Evolutionary conservation across 1,139 yeast genomes (phyloP), one percentile per base, ranked within the genome.

Genomic region (Nakaseomyces bracarensis): DNA sequence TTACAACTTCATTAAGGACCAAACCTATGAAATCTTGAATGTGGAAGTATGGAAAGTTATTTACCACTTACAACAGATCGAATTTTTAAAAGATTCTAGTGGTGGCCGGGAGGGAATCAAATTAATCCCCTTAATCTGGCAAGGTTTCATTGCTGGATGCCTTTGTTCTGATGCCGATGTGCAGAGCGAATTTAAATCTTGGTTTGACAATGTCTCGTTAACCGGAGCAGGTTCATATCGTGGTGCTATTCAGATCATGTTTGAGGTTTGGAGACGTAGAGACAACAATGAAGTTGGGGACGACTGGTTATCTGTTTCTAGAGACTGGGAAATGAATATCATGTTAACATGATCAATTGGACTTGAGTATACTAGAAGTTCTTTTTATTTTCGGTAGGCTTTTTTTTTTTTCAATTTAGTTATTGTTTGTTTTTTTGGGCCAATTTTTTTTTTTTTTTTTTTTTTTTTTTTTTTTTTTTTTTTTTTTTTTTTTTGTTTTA

Each of bases 61-160:
- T 42, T 66, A 70, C 25, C 89, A 82, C 57, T 65, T 85, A 50
- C 79, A 82, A 55, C 68, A 74, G 40, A 73, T 86, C 44, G 83
- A 79, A 46, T 59, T 63, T 36, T 66, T 84, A 38, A 69, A 72
- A 38, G 35, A 31, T 13, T 18, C 23, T n/a, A 31, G 35, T 19
- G 35, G 23, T 11, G 35, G 35, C 13, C 22, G 23, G 4, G 35
- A 31, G n/a, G 35, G 35, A 7, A 79, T 75, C 0, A 71, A 74
- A 23, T 79, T 84, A 39, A 76, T 82, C 29, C 95, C 96, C 3
- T 66, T 85, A 30, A 77, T 85, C 54, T 86, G 95, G 89, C 93
- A 84, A 55, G 94, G 93, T 0, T 86, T 86, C 51, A 81, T 86
- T 40, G 91, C 93, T 0, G 95, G 95, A 0, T 82, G 94, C 55